Evolutionary conservation across 2,329 filamentous ascomycete genomes (phyloP).

Genomic region (Exophiala aquamarina): DNA sequence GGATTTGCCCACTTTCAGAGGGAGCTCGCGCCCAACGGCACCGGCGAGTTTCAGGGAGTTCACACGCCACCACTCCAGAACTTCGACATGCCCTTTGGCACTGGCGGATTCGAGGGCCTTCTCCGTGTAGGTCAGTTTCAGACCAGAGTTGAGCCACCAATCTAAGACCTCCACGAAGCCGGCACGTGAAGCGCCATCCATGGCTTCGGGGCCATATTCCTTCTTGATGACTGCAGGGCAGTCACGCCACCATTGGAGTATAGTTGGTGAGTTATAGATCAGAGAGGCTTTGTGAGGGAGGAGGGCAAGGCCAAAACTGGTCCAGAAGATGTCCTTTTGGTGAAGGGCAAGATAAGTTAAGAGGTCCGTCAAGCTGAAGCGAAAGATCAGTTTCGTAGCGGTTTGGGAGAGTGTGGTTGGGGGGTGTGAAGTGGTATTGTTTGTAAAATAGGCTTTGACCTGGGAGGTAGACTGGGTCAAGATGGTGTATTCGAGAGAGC

Average conservation of each 20-base stretch:
- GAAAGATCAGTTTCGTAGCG: slow-evolving; percentile 85
- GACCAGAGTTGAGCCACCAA: slow-evolving; percentile 83
- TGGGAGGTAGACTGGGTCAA: slow-evolving; percentile 69
- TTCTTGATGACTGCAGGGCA: slow-evolving; percentile 80
- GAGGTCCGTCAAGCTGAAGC: slow-evolving; percentile 79
- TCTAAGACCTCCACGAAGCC: slow-evolving; percentile 84
- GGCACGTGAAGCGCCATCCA: slow-evolving; percentile 83
- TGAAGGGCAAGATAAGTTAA: slow-evolving; percentile 69
- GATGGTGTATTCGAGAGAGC: slow-evolving; percentile 81
- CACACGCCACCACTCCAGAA: slow-evolving; percentile 91
- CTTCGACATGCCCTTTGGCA: slow-evolving; percentile 76
- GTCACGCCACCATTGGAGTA: slow-evolving; percentile 88
- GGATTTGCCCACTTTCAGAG: slow-evolving; percentile 78
- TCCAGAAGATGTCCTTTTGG: slow-evolving; percentile 75
- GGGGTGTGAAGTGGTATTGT: slow-evolving; percentile 66
- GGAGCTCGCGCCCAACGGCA: slow-evolving; percentile 44
- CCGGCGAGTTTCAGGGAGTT: slow-evolving; percentile 30
- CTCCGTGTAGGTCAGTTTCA: slow-evolving; percentile 83
- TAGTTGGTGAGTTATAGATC: slow-evolving; percentile 78
- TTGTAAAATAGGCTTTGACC: slow-evolving; percentile 67
- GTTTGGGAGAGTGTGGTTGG: slow-evolving; percentile 68
- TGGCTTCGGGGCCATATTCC: slow-evolving; percentile 79
- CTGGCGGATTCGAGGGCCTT: slow-evolving; percentile 84
- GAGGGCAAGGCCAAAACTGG: slow-evolving; percentile 77
- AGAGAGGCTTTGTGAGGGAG: slow-evolving; percentile 85